Base-by-base conservation (phyloP, 306 rosid species). In the Quercus mongolica region DNA sequence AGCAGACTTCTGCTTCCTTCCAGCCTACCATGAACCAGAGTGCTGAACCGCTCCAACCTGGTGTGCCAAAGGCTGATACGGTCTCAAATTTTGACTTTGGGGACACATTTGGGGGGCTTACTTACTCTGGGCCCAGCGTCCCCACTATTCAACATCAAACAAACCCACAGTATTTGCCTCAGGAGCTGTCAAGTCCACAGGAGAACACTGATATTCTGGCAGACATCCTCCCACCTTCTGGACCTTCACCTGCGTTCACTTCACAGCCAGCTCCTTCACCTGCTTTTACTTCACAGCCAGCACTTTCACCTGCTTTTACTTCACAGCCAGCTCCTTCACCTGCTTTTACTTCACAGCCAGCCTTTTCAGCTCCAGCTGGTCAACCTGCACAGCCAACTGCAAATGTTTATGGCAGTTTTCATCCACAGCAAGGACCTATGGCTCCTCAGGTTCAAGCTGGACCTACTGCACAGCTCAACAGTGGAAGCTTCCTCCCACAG, bases 171-270 rank as follows among this genome's bases (percentile, higher is more conserved):
- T 82, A 79, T 83, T 51, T 46, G 38, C 75, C 89, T 80, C 92
- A 83, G 74, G 93, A 88, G 59, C 78, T 78, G 44, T 74, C 90
- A 28, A 56, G 82, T 56, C 75, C 89, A 75, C 81, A 73, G 56
- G 90, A 87, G 82, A 88, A 86, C 78, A 79, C 85, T 65, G 98
- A 90, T 80, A 87, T 92, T 74, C 88, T 94, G 51, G 95, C 92
- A 1, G 95, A 83, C 79, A 92, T 94, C 74, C 97, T 94, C 51
- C 97, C 93, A 14, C 96, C 84, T 61, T 63, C 91, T 33, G 91
- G 91, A 81, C 84, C 88, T 69, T 88, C 86, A 19, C 11, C 46
- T 7, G 46, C 46, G 0, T 38, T 38, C 11, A 38, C 46, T 38
- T 38, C 44, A 38, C 10, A 38, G 44, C 44, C 44, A 1, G 44